Evolutionary conservation across 2,329 filamentous ascomycete genomes (phyloP).

Genomic region (Apiospora koreana): DNA sequence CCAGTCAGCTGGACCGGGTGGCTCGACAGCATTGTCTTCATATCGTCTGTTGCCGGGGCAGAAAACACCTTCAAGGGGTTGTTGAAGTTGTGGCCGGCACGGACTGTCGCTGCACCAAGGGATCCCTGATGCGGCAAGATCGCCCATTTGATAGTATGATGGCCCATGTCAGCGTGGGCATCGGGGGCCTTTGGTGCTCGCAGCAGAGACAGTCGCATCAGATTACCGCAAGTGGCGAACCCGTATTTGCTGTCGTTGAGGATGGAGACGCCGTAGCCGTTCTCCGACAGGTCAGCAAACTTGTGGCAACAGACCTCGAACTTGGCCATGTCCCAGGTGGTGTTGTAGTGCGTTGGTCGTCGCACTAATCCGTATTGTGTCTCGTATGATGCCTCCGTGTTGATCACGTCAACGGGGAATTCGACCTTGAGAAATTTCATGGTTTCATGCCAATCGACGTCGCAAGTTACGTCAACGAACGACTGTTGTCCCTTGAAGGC

Average conservation of each 20-base stretch:
- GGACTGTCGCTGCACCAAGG: constrained; percentile 72
- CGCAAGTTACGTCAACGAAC: constrained; percentile 75
- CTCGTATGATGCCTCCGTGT: constrained; percentile 92
- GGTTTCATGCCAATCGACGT: constrained; percentile 95
- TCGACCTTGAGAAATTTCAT: constrained; percentile 99
- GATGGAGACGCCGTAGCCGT: constrained; percentile 87
- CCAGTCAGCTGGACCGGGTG: constrained; percentile 68
- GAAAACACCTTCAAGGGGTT: constrained; percentile 67
- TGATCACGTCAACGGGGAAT: constrained; percentile 89
- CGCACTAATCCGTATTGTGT: constrained; percentile 89
- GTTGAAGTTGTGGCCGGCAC: constrained; percentile 89
- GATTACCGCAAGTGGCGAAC: constrained; percentile 84
- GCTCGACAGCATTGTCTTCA: constrained; percentile 26
- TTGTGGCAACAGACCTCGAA: constrained; percentile 97
- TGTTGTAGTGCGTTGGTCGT: constrained; percentile 97
- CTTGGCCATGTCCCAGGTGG: constrained; percentile 95
- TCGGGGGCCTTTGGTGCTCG: constrained; percentile 91
- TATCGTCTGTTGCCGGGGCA: constrained; percentile 33
- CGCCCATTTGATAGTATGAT: constrained; percentile 84
- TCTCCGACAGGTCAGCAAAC: constrained; percentile 87
- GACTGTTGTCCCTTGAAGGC: constrained; percentile 65
- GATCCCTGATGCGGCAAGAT: constrained; percentile 81
- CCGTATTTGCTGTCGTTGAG: constrained; percentile 96
- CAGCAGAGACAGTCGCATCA: constrained; percentile 87
- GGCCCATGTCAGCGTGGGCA: constrained; percentile 91